Evolutionary conservation across 2,329 filamentous ascomycete genomes (phyloP).

Genomic region (Aspergillus bombycis): DNA sequence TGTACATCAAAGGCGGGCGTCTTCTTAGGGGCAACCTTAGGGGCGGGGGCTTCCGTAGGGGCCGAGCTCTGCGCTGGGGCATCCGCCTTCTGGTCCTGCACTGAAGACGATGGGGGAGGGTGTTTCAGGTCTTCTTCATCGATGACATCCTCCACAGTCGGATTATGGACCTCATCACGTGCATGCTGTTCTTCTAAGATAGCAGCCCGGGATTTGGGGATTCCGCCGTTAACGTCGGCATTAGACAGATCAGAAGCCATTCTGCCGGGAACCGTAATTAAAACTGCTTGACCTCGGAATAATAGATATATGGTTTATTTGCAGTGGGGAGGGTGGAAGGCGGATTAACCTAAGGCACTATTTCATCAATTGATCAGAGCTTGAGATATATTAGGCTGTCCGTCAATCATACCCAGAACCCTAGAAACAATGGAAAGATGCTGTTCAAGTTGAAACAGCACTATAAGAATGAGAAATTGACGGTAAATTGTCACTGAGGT

Average conservation of each 20-base stretch:
- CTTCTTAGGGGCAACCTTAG: slow-evolving; percentile 45
- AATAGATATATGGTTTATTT: background rate
- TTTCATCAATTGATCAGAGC: background rate
- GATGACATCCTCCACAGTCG: slow-evolving; percentile 76
- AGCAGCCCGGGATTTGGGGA: slow-evolving; percentile 53
- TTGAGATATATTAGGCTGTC: background rate
- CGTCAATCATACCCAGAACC: slow-evolving; percentile 5
- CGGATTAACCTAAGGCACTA: background rate
- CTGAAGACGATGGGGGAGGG: slow-evolving; percentile 56
- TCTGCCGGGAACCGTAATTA: slow-evolving; percentile 12
- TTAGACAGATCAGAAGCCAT: slow-evolving; percentile 40
- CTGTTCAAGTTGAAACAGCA: background rate
- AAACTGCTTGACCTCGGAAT: background rate
- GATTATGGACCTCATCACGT: slow-evolving; percentile 58
- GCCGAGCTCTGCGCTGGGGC: slow-evolving; percentile 27
- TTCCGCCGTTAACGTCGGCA: slow-evolving; percentile 36
- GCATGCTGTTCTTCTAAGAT: slow-evolving; percentile 58
- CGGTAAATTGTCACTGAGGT: background rate
- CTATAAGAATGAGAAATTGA: background rate
- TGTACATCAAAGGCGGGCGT: slow-evolving; percentile 71
- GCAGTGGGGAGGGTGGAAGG: background rate
- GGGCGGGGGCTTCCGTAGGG: slow-evolving; percentile 30
- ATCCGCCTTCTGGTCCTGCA: slow-evolving; percentile 36
- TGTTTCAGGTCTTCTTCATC: slow-evolving; percentile 75
- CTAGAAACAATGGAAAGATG: background rate